Conservation (phyloP, 495 filamentous ascomycete genomes). For the Aspergillus ostianus region DNA sequence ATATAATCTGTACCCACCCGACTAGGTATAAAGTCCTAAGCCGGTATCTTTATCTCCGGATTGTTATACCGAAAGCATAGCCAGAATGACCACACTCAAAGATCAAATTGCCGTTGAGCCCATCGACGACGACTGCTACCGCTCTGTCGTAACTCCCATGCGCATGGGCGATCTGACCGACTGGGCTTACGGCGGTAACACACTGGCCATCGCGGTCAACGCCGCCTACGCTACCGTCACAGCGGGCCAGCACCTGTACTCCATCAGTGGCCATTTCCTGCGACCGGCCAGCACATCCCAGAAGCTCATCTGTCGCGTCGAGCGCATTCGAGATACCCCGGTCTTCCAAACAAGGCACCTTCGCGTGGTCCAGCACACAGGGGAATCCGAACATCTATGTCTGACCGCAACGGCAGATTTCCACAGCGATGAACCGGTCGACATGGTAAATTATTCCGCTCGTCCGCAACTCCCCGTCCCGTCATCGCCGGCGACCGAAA, state of each 20-base stretch:
- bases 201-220: conserved; percentile 15
- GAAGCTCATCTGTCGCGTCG: conserved; percentile 10
- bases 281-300: conserved; percentile 8
- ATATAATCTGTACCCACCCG: conserved; percentile 1
- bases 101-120: conserved; percentile 13
- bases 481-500: too few relatives aligned
- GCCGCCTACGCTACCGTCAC: conserved; percentile 15
- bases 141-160: conserved; percentile 7
- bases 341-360: conserved; percentile 15
- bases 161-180: conserved; percentile 12
- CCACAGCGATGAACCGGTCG: conserved; percentile 13
- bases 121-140: conserved; percentile 6
- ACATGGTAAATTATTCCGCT: conserved; percentile 15
- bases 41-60: background rate
- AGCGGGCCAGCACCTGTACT: conserved; percentile 13
- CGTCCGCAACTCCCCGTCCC: background rate
- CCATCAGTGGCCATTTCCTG: conserved; percentile 12
- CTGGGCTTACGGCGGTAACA: conserved; percentile 15
- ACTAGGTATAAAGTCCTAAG: background rate
- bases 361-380: conserved; percentile 10
- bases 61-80: conserved; percentile 2
- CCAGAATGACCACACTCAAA: conserved; percentile 6
- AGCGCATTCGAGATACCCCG: conserved; percentile 9
- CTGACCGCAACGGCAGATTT: conserved; percentile 18
- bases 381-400: conserved; percentile 7